Evolutionary conservation across 1,284 basidiomycete species (phyloP).

Genomic region (Heterobasidion irregulare): DNA sequence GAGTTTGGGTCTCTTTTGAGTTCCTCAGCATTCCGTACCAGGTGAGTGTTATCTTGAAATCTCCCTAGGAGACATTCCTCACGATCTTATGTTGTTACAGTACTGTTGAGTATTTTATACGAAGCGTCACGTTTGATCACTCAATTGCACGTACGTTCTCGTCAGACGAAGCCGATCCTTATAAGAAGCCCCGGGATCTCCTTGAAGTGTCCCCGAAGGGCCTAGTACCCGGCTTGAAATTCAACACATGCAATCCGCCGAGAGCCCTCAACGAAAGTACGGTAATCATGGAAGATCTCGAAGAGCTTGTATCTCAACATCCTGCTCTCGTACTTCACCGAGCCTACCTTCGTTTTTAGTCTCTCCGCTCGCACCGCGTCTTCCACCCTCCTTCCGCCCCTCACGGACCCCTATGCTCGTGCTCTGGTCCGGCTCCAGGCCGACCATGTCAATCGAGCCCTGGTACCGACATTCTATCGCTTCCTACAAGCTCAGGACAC

Average conservation of each 20-base stretch:
- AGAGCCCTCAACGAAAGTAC: slow-evolving; percentile 61
- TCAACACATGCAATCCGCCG: slow-evolving; percentile 39
- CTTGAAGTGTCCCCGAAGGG: slow-evolving; percentile 75
- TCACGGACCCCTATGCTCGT: slow-evolving; percentile 55
- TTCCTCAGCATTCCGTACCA: slow-evolving; percentile 54
- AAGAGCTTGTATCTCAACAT: slow-evolving; percentile 43
- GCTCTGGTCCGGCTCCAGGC: slow-evolving; percentile 61
- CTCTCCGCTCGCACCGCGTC: slow-evolving; percentile 36
- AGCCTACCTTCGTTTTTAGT: slow-evolving; percentile 20
- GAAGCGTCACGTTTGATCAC: not conserved
- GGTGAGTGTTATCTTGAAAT: slow-evolving; percentile 21
- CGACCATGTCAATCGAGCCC: slow-evolving; percentile 55
- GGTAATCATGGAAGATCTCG: slow-evolving; percentile 66
- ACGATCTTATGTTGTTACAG: slow-evolving; percentile 11
- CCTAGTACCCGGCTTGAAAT: slow-evolving; percentile 62
- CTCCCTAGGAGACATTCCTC: not conserved
- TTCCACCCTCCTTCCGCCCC: slow-evolving; percentile 47
- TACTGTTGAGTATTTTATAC: slow-evolving; percentile 23
- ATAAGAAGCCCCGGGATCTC: slow-evolving; percentile 73
- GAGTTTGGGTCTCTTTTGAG: slow-evolving; percentile 64
- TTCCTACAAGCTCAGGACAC: slow-evolving; percentile 69
- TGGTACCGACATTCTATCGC: slow-evolving; percentile 74
- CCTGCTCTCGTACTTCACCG: not conserved
- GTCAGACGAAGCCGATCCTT: slow-evolving; percentile 75
- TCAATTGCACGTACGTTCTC: not conserved